Evolutionary conservation across 2,329 filamentous ascomycete genomes (phyloP).

Genomic region (Alternaria ventricosa): DNA sequence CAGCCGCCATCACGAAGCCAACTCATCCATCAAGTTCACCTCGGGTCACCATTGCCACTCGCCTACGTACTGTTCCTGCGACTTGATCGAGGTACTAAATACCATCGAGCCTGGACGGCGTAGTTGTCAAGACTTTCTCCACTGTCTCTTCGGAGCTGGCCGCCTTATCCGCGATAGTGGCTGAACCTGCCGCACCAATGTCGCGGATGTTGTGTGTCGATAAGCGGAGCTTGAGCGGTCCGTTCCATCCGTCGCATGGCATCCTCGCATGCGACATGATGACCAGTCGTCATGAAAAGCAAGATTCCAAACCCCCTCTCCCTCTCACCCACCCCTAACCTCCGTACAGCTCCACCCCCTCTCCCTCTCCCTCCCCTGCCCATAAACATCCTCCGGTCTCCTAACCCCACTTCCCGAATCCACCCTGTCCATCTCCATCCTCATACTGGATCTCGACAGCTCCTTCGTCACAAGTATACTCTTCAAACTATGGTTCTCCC

Average conservation of each 20-base stretch:
- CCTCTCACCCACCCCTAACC: conserved; percentile 19
- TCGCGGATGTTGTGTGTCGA: background rate
- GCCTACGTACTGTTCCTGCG: too few relatives aligned
- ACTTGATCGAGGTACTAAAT: too few relatives aligned
- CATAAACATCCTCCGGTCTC: conserved; percentile 19
- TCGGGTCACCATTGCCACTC: too few relatives aligned
- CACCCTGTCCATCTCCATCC: conserved; percentile 22
- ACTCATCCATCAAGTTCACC: too few relatives aligned
- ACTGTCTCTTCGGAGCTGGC: too few relatives aligned
- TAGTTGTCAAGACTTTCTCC: too few relatives aligned
- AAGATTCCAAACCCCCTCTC: background rate
- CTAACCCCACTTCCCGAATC: conserved; percentile 2
- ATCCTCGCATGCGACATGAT: background rate
- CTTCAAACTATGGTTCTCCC: conserved; percentile 26
- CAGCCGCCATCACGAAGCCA: background rate
- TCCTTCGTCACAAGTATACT: conserved; percentile 34
- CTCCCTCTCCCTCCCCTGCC: conserved; percentile 8
- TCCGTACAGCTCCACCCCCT: conserved; percentile 27
- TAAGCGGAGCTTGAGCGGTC: background rate
- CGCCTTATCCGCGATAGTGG: too few relatives aligned
- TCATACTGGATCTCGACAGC: conserved; percentile 27
- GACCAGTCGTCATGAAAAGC: background rate
- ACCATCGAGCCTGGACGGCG: too few relatives aligned
- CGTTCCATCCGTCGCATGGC: background rate
- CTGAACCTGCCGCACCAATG: background rate